Base-by-base conservation (phyloP, 2,329 filamentous ascomycete species). In the Diaporthe citrichinensis region DNA sequence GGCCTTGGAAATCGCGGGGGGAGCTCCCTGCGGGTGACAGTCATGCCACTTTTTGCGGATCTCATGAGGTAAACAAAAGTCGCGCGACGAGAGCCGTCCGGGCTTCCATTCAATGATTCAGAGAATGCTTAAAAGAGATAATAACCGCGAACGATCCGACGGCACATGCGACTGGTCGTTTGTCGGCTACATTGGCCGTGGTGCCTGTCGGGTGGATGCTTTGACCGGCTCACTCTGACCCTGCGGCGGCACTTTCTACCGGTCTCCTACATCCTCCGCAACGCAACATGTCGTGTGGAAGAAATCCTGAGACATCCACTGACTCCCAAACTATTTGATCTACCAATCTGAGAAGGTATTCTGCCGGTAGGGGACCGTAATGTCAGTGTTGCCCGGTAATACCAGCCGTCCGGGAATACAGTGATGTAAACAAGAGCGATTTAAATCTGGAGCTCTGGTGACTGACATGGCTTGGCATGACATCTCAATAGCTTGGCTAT, bases 21-120 rank as follows among this genome's bases (percentile, higher is more conserved):
- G 7, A 4, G 28, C 25, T 59, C 36, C 28, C 15, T 72, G 61
- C 25, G 71, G 62, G 62, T 76, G 74, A 71, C 67, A 46, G 71
- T 76, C 74, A 76, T 76, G 74, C 74, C 74, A 76, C 74, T 71
- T 65, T 69, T 44, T 44, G 71, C 62, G 71, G 71, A 65, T 61
- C 74, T 71, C 74, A 68, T 57, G 62, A 73, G 44, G 65, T 68
- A 25, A 39, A 53, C 44, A 39, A 28, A 53, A 51, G 65, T 68
- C 46, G 46, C 9, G 23, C 65, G 31, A 68, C 65, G 12, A 68
- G 28, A 68, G n/a, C 34, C 65, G 65, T 31, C 65, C 34, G 31
- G 65, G 1, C 31, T 68, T 53, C 46, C 20, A 34, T n/a, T 23
- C 44, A 15, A 68, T 68, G 46, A 68, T 68, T 68, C 65, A 39